phyloP scores from a whole-genome alignment of 2,329 filamentous ascomycete genomes.

The Alternaria gansuensis region DNA sequence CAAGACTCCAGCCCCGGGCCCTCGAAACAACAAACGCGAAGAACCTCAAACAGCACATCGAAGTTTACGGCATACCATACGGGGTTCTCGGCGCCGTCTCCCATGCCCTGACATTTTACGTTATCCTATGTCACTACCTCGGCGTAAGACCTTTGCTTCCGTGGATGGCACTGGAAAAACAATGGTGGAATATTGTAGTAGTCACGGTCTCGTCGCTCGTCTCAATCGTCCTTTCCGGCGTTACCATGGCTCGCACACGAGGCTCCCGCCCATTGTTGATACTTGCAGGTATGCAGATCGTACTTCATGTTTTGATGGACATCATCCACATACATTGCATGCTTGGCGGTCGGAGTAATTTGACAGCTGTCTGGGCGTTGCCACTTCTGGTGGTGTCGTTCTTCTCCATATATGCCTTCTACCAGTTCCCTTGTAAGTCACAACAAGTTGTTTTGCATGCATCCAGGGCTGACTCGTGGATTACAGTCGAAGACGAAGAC shows the following conservation, averaged over 20 bases:
- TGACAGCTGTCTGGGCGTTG: slow-evolving; percentile 3
- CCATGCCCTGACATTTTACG: slow-evolving; percentile 16
- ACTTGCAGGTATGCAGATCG: slow-evolving; percentile 18
- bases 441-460: not conserved
- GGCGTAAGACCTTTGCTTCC: slow-evolving; percentile 10
- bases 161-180: not conserved
- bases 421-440: slow-evolving; percentile 16
- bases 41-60: slow-evolving; percentile 12
- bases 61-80: slow-evolving; percentile 17
- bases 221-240: slow-evolving; percentile 12
- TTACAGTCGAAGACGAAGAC: slow-evolving; percentile 5
- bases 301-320: slow-evolving; percentile 12
- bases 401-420: slow-evolving; percentile 17
- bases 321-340: slow-evolving; percentile 11
- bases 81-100: slow-evolving; percentile 14
- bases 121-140: slow-evolving; percentile 14
- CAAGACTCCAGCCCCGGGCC: slow-evolving; percentile 2
- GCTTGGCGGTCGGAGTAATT: slow-evolving; percentile 2
- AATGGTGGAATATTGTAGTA: slow-evolving; percentile 5
- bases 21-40: slow-evolving; percentile 11
- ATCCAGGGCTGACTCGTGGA: not conserved
- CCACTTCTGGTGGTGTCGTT: slow-evolving; percentile 9
- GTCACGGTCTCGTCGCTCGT: slow-evolving; percentile 15
- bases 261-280: slow-evolving; percentile 9
- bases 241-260: slow-evolving; percentile 13